Percentiles rank a stretch among this genome's conserved stretches.
These are phyloP conservation scores for Dendrobium huoshanense DNA, from an alignment of 106 monocot species.

Conservation along the genomic window DNA sequence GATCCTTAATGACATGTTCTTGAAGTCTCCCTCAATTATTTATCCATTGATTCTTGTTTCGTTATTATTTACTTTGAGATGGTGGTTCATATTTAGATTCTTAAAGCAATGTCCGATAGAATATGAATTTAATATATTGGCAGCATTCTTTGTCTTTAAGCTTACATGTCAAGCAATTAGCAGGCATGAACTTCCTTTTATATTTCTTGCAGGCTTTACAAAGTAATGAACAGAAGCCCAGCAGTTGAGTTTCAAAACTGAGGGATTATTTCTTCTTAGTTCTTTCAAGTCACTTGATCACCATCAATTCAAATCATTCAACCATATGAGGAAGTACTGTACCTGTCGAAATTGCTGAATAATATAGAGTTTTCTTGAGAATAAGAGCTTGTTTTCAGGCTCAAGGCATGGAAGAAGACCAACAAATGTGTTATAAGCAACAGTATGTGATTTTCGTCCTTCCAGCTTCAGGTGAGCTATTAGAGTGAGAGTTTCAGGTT, in stretches of 20 bases:
- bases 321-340: neutral
- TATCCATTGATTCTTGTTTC: too few relatives aligned
- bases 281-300: neutral
- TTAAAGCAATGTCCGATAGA: too few relatives aligned
- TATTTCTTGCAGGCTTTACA: neutral
- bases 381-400: constrained; percentile 5
- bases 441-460: too few relatives aligned
- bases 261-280: neutral
- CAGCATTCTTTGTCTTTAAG: too few relatives aligned
- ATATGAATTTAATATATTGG: too few relatives aligned
- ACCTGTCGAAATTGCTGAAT: neutral
- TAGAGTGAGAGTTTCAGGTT: neutral
- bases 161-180: too few relatives aligned
- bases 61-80: too few relatives aligned
- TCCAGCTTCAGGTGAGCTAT: too few relatives aligned
- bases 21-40: too few relatives aligned
- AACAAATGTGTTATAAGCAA: neutral
- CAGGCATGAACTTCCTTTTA: too few relatives aligned
- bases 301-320: neutral
- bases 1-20: too few relatives aligned
- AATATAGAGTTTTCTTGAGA: constrained; percentile 1
- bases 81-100: too few relatives aligned
- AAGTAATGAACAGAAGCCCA: constrained; percentile 1
- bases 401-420: constrained; percentile 1
- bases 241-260: neutral